Base-by-base conservation (phyloP, 768 basidiomycete genomes). In the Leccinellum rugosiceps region DNA sequence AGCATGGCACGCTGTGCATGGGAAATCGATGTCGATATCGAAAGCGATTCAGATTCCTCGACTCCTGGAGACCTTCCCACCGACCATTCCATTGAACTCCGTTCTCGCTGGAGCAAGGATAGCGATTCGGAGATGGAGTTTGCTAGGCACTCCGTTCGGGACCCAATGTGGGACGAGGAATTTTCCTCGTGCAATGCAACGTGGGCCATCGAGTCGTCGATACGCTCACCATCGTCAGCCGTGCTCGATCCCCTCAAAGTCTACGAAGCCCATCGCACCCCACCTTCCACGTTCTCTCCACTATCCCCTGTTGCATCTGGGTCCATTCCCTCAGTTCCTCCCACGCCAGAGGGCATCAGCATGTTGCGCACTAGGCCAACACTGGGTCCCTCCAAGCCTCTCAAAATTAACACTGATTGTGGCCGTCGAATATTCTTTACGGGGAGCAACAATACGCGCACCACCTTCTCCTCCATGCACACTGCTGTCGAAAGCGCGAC, bases 1-100 rank as follows among this genome's bases (percentile, higher is more conserved):
- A 88, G 86, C 67, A 85, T 91, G 76, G 89, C 90, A 30, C 80
- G 85, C 43, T 88, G 87, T 61, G 77, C 84, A 6, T 90, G 88
- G 88, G 89, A 92, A 71, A 80, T 83, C 15, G 86, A 85, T 50
- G 81, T 86, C 76, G 83, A 78, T 57, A 73, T 77, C 54, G 78
- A 87, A 53, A 83, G 85, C 63, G 85, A 86, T 68, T 83, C 79
- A 59, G 79, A 85, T 59, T 80, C 83, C 8, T 82, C 80, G 15
- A 77, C 78, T 51, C 77, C 79, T 53, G 78, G 68, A 9, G 73
- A 75, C 53, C 68, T 43, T 43, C 41, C 76, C 31, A 74, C 71
- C 23, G 76, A 75, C 23, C 71, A 74, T 21, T 67, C 69, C 38
- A 74, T 74, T 35, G 74, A 74, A 38, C 76, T 75, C 57, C 75